phyloP scores from a whole-genome alignment of 768 basidiomycete genomes.

The Termitomyces eurrhizus region DNA sequence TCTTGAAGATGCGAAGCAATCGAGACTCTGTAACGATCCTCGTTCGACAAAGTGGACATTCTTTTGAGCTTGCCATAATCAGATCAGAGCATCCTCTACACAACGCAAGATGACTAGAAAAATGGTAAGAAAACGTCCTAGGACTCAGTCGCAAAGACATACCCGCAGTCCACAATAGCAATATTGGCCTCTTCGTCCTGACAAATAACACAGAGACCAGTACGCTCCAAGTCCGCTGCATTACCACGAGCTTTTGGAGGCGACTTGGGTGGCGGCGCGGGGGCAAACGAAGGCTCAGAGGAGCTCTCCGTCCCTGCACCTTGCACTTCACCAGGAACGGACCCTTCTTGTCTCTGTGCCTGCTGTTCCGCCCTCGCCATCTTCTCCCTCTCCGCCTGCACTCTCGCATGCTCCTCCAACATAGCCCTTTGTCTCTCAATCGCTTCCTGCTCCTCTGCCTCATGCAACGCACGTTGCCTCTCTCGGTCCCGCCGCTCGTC shows the following conservation, averaged over 20 bases:
- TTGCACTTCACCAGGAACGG: neutral
- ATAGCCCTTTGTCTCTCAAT: constrained; percentile 29
- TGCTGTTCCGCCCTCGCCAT: constrained; percentile 16
- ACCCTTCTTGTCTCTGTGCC: constrained; percentile 11
- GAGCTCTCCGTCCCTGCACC: constrained; percentile 8
- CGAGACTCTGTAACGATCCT: constrained; percentile 82
- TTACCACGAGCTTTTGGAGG: constrained; percentile 33
- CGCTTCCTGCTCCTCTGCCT: constrained; percentile 40
- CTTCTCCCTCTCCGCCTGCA: constrained; percentile 27
- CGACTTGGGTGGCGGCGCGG: constrained; percentile 21
- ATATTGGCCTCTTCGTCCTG: constrained; percentile 95
- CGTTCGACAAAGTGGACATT: constrained; percentile 90
- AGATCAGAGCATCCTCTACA: constrained; percentile 77
- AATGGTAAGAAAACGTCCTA: neutral
- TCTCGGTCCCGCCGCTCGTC: constrained; percentile 58
- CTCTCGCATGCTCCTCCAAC: constrained; percentile 19
- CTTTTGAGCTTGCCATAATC: constrained; percentile 72
- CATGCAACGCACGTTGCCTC: constrained; percentile 40
- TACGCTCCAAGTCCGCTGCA: constrained; percentile 49
- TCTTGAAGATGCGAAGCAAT: constrained; percentile 71
- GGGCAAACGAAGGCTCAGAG: constrained; percentile 10
- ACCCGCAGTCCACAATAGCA: constrained; percentile 94
- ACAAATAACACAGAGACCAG: constrained; percentile 86
- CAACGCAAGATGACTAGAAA: constrained; percentile 70
- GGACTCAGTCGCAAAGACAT: constrained; percentile 23